phyloP scores from a whole-genome alignment of 331 rosid genomes.

The Cydonia oblonga region DNA sequence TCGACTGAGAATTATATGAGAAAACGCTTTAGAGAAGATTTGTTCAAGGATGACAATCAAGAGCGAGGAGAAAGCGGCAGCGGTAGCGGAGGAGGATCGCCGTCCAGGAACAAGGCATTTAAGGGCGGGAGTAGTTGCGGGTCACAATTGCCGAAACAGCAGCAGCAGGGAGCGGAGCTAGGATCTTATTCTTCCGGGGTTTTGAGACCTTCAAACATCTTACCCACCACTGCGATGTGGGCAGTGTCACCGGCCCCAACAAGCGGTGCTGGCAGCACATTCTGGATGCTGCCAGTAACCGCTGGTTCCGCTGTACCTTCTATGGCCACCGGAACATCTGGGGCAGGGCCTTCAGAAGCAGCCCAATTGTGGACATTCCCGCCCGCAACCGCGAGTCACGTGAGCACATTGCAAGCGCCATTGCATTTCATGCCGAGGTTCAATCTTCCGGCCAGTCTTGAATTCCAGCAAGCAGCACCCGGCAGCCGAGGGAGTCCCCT shows the following conservation, averaged over 20 bases:
- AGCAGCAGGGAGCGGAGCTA: conserved; percentile 6
- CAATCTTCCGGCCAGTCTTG: conserved; percentile 38
- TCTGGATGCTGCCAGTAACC: conserved; percentile 81
- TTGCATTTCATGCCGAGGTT: conserved; percentile 72
- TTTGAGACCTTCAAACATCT: conserved; percentile 42
- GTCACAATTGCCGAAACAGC: conserved; percentile 34
- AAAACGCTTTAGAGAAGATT: conserved; percentile 77
- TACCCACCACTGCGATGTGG: conserved; percentile 76
- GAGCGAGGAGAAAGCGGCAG: conserved; percentile 8
- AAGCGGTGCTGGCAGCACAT: conserved; percentile 53
- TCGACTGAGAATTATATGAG: conserved; percentile 54
- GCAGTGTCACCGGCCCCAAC: conserved; percentile 48
- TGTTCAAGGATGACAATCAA: conserved; percentile 61
- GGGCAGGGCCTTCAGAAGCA: conserved; percentile 29
- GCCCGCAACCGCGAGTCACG: conserved; percentile 16
- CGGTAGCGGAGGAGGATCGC: conserved; percentile 15
- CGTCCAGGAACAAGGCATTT: conserved; percentile 8
- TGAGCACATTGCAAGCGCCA: conserved; percentile 42
- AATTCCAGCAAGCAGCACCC: conserved; percentile 38
- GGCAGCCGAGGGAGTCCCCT: conserved; percentile 32
- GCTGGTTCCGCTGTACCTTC: conserved; percentile 24
- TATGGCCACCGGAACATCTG: conserved; percentile 9
- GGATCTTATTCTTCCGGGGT: conserved; percentile 28
- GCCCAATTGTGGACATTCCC: conserved; percentile 80
- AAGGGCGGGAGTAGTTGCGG: conserved; percentile 18